Percentiles rank a stretch among this genome's conserved stretches.
Evolutionary conservation across 805 yeast species (phyloP).

Genomic region (Schwanniomyces occidentalis): DNA sequence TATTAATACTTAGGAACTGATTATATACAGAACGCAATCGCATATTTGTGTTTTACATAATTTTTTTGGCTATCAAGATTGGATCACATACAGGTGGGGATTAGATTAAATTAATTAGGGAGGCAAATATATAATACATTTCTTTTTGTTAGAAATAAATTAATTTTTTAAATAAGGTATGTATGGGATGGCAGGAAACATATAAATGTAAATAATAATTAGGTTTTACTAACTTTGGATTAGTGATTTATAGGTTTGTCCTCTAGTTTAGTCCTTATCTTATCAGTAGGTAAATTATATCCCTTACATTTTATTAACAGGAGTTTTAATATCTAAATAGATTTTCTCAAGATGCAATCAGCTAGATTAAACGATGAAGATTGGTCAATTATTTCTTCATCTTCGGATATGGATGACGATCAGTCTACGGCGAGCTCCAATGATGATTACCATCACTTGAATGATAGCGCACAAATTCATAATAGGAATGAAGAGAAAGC

Average conservation of each 20-base stretch:
- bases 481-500: conserved; percentile 4
- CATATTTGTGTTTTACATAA: too few relatives aligned
- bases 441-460: background rate
- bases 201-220: too few relatives aligned
- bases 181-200: too few relatives aligned
- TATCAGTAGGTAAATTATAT: background rate
- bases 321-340: conserved; percentile 4
- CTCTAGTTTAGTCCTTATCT: too few relatives aligned
- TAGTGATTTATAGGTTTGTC: too few relatives aligned
- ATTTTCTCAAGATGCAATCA: conserved; percentile 6
- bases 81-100: conserved; percentile 1
- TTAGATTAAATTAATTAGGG: conserved; percentile 3
- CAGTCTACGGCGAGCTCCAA: conserved; percentile 19
- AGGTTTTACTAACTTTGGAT: too few relatives aligned
- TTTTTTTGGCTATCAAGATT: background rate
- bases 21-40: too few relatives aligned
- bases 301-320: background rate
- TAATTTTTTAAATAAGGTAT: too few relatives aligned
- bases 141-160: too few relatives aligned
- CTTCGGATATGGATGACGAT: conserved; percentile 40
- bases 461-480: background rate
- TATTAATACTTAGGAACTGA: too few relatives aligned
- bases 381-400: conserved; percentile 46
- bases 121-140: conserved; percentile 1
- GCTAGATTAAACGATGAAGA: conserved; percentile 34